Evolutionary conservation across 805 yeast genomes (phyloP), one percentile per base, ranked within the genome.

Genomic region (Candida sanyiensis): DNA sequence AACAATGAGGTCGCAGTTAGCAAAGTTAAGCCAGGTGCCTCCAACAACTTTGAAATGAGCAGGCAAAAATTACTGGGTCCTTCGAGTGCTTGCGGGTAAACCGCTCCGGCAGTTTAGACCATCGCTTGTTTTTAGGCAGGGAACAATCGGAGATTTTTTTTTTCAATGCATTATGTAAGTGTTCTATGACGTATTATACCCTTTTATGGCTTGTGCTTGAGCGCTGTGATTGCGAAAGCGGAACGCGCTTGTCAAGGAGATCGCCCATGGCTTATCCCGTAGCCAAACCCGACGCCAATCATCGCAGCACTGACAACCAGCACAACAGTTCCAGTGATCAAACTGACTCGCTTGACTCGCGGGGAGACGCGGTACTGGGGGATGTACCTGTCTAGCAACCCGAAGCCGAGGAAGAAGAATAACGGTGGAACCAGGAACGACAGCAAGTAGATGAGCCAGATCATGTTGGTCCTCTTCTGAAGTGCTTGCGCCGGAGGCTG

Each of bases 221-320:
- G 26, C 11, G 26, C 9, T 23, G 26, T 23, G 9, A 12, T 12
- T 23, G 12, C 11, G 26, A 23, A 23, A 9, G 12, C 9, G 26
- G 9, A 9, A 23, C 26, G 26, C n/a, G n/a, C n/a, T n/a, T n/a
- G n/a, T n/a, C n/a, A n/a, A n/a, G n/a, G n/a, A n/a, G n/a, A n/a
- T n/a, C n/a, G n/a, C n/a, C n/a, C 39, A 15, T 21, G 37, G 18
- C 37, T 41, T 6, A 42, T 38, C 5, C 45, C 45, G 26, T 38
- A 42, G 3, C 68, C 74, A 33, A 72, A 57, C 1, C 76, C 77
- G 24, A 70, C 61, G 13, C 69, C 69, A 22, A 70, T 57, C 47
- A 70, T 63, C 0, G 68, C 75, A 16, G 66, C 41, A 5, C 41
- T 30, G 3, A 45, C n/a, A 12, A 52, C 13, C 7, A 49, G 19